Percentiles rank a stretch among this genome's conserved stretches.
These are phyloP conservation scores for Fraxinus paxiana DNA, from an alignment of 305 asterid genomes.

Conservation along the genomic window DNA sequence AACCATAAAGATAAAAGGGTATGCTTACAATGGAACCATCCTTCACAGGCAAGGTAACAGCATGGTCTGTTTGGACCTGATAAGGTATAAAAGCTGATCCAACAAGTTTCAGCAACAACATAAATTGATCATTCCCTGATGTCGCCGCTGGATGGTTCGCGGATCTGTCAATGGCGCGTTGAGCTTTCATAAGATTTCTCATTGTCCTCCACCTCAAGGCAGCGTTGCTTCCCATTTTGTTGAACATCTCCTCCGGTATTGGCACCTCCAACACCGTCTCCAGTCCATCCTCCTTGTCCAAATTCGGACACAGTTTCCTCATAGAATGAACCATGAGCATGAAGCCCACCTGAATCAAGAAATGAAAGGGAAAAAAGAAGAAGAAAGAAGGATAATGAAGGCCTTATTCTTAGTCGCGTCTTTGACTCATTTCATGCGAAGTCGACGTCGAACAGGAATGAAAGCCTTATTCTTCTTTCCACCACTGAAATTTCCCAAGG, in stretches of 20 bases:
- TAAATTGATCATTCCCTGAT: slow-evolving; percentile 60
- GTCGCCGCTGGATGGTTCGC: slow-evolving; percentile 30
- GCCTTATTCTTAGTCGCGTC: slow-evolving; percentile 18
- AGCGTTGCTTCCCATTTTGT: slow-evolving; percentile 69
- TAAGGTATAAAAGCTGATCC: slow-evolving; percentile 84
- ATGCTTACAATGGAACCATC: slow-evolving; percentile 71
- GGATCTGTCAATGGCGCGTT: slow-evolving; percentile 32
- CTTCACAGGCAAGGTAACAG: slow-evolving; percentile 54
- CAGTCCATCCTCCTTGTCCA: slow-evolving; percentile 69
- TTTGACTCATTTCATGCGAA: background rate
- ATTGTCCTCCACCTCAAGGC: slow-evolving; percentile 74
- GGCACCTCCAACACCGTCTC: slow-evolving; percentile 93
- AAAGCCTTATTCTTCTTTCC: background rate
- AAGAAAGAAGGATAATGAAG: slow-evolving; percentile 13
- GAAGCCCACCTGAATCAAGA: background rate
- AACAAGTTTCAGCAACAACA: slow-evolving; percentile 49
- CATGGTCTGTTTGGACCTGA: slow-evolving; percentile 54
- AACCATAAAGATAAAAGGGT: background rate
- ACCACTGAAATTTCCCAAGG: background rate
- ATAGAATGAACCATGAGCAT: slow-evolving; percentile 30
- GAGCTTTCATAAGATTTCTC: slow-evolving; percentile 48
- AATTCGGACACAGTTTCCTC: slow-evolving; percentile 80
- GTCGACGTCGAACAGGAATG: background rate
- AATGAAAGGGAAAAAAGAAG: slow-evolving; percentile 10
- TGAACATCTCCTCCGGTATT: slow-evolving; percentile 84